Evolutionary conservation across 169 alveolate species (phyloP).

Genomic region (Plasmodium knowlesi): DNA sequence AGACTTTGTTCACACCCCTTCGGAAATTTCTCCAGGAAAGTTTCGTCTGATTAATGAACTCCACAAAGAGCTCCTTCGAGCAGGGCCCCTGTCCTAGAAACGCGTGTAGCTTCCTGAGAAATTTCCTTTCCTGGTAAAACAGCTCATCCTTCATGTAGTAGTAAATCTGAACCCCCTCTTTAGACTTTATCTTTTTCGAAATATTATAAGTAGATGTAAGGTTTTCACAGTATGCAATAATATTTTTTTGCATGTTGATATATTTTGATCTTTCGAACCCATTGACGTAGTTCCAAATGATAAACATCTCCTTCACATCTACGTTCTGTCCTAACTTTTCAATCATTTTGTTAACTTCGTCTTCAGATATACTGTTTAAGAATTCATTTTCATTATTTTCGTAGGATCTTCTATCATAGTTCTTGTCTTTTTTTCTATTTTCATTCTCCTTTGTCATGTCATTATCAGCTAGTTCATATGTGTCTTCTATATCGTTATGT

Average conservation of each 20-base stretch:
- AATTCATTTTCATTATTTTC: background rate
- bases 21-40: slow-evolving; percentile 6
- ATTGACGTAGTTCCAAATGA: slow-evolving; percentile 15
- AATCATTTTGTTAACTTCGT: background rate
- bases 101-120: background rate
- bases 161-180: background rate
- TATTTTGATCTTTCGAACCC: slow-evolving; percentile 23
- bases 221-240: slow-evolving; percentile 7
- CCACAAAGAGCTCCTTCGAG: background rate
- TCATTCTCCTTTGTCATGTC: background rate
- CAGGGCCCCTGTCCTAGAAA: background rate
- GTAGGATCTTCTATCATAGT: background rate
- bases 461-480: background rate
- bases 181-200: background rate
- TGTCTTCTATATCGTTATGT: background rate
- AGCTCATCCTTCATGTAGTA: slow-evolving; percentile 4
- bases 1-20: background rate
- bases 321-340: background rate
- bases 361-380: background rate
- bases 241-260: slow-evolving; percentile 7
- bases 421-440: background rate
- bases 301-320: slow-evolving; percentile 32
- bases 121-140: background rate
- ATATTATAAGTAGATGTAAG: background rate
- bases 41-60: background rate